Base-by-base conservation (phyloP, 1,284 basidiomycete genomes). In the Lignosus rhinocerotis region DNA sequence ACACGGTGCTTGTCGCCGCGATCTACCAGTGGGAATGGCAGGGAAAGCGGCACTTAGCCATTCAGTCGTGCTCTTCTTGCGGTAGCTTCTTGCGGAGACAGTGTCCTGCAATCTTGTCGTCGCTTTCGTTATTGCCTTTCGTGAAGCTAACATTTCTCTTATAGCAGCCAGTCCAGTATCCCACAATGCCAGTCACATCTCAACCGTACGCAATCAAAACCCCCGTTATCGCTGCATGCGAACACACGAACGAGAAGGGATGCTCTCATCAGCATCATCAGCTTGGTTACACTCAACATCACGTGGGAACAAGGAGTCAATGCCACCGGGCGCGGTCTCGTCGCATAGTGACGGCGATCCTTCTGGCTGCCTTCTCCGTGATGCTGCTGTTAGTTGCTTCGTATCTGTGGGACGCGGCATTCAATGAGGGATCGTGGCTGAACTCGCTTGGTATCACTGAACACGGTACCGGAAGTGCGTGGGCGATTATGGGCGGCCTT, bases 401-500 rank as follows among this genome's bases (percentile, higher is more conserved):
- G 6, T 58, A 52, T 42, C 52, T 61, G 6, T 61, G 48, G 51
- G 52, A 66, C n/a, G 53, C 30, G 12, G 45, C 46, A 1, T 59
- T 58, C 49, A 61, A 61, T 36, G 56, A 56, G 11, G 62, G 51
- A 10, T 59, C 59, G 0, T 57, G 57, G 56, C 17, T 63, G 33
- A 47, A 44, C 32, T 47, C 57, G 1, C 51, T 63, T 19, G 64
- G 61, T 1, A 33, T 63, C 0, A 38, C 41, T 1, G 60, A 60
- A 2, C 58, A 60, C 21, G 61, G 59, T 12, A 57, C 52, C 4
- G 56, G 62, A 4, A 56, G 50, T 44, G 48, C 64, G 6, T 64
- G 63, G 63, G 43, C 56, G 16, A 51, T 58, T 6, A 44, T 64
- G 33, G 17, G 51, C 43, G 59, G 50, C 8, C 62, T 66, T 43